A percentile compares a stretch with the other conserved stretches of the same genome.
These are phyloP conservation scores for Scedosporium aurantiacum DNA, from an alignment of 2,329 filamentous ascomycete species.

Conservation along the genomic window DNA sequence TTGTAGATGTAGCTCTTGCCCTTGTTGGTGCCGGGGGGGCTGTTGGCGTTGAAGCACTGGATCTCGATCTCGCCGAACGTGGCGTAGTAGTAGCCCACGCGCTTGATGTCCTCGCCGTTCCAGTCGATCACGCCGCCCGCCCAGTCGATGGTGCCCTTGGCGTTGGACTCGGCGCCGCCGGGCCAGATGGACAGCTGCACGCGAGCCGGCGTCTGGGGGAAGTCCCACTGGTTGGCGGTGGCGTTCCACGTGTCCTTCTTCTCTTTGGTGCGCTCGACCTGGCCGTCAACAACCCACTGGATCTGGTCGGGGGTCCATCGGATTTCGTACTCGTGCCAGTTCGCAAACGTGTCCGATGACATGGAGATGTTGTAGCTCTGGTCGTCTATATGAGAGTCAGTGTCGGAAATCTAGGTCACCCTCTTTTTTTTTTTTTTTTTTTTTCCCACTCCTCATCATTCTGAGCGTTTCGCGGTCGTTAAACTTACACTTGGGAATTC, in stretches of 20 bases:
- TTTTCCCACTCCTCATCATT: neutral
- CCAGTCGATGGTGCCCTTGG: constrained; percentile 78
- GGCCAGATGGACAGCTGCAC: constrained; percentile 96
- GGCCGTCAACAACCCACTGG: constrained; percentile 78
- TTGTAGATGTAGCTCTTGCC: constrained; percentile 69
- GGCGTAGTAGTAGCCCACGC: constrained; percentile 81
- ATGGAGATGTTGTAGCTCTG: constrained; percentile 60
- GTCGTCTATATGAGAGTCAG: constrained; percentile 41
- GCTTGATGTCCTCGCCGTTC: constrained; percentile 68
- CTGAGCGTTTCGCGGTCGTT: neutral
- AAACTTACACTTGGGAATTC: constrained; percentile 73
- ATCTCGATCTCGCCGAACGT: constrained; percentile 68
- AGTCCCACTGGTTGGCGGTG: constrained; percentile 71
- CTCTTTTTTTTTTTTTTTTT: constrained; percentile 7
- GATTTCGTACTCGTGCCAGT: constrained; percentile 85
- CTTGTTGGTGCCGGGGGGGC: constrained; percentile 54
- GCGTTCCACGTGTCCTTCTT: constrained; percentile 76
- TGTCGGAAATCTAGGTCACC: constrained; percentile 7
- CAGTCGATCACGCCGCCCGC: constrained; percentile 86
- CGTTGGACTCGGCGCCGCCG: constrained; percentile 69
- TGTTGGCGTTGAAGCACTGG: constrained; percentile 64
- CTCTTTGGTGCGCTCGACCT: constrained; percentile 62
- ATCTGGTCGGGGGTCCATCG: constrained; percentile 83
- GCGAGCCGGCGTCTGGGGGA: constrained; percentile 81
- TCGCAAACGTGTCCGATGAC: constrained; percentile 57